Conservation (phyloP, 2,329 filamentous ascomycete genomes). For the Rhynchosporium agropyri region DNA sequence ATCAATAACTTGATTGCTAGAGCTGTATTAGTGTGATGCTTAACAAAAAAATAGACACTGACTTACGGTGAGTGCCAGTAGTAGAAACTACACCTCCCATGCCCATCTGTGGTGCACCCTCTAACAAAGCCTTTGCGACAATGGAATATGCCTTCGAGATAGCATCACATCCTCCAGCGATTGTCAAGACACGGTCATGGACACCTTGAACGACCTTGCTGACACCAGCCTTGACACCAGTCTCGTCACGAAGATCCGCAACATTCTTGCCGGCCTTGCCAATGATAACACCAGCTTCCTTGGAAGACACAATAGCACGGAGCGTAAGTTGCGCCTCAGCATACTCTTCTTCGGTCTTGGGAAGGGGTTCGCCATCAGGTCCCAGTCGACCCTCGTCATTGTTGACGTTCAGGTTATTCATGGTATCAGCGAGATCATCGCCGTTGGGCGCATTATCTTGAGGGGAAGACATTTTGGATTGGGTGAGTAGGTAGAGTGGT, state of each 20-base stretch:
- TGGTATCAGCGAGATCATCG: slow-evolving; percentile 60
- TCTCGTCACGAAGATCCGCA: slow-evolving; percentile 94
- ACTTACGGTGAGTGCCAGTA: slow-evolving; percentile 93
- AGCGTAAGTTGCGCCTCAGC: slow-evolving; percentile 89
- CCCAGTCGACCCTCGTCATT: slow-evolving; percentile 64
- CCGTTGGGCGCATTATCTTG: slow-evolving; percentile 38
- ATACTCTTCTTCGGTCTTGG: slow-evolving; percentile 97
- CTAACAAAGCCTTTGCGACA: slow-evolving; percentile 86
- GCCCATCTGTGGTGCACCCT: slow-evolving; percentile 91
- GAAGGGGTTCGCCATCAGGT: slow-evolving; percentile 75
- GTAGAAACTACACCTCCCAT: slow-evolving; percentile 89
- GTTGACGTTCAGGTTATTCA: slow-evolving; percentile 66
- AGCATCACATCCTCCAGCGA: slow-evolving; percentile 85
- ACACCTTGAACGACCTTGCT: slow-evolving; percentile 99
- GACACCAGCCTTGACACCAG: slow-evolving; percentile 95
- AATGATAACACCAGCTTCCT: slow-evolving; percentile 98
- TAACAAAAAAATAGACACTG: neutral
- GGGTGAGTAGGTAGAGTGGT: neutral
- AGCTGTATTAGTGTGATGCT: slow-evolving; percentile 16
- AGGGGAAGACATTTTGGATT: slow-evolving; percentile 38
- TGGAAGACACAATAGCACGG: slow-evolving; percentile 96
- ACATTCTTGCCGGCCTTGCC: slow-evolving; percentile 99
- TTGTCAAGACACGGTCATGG: slow-evolving; percentile 94
- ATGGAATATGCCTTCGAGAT: slow-evolving; percentile 92
- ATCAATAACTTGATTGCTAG: slow-evolving; percentile 95